phyloP scores from a whole-genome alignment of 192 early-diverging fungal genomes.

The Dimargaris verticillata region DNA sequence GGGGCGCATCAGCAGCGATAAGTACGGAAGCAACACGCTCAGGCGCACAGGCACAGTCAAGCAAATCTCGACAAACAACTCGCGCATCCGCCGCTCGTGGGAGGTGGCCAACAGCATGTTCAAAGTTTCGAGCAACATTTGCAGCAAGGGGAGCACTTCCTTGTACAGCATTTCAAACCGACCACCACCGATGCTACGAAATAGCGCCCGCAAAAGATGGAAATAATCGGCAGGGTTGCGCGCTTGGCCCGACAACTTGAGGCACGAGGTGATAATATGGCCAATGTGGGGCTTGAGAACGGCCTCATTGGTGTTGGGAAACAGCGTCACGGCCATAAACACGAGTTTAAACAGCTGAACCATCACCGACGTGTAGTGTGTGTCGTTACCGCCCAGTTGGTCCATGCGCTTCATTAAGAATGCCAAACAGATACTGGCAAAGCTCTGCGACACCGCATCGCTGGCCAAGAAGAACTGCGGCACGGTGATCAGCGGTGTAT shows the following conservation, averaged over 20 bases:
- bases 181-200: slow-evolving; percentile 92
- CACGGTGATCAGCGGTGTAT: slow-evolving; percentile 58
- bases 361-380: slow-evolving; percentile 49
- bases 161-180: slow-evolving; percentile 90
- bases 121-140: slow-evolving; percentile 79
- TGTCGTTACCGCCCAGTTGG: slow-evolving; percentile 49
- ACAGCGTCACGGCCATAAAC: slow-evolving; percentile 82
- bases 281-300: slow-evolving; percentile 87
- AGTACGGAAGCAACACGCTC: slow-evolving; percentile 79
- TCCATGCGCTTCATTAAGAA: slow-evolving; percentile 67
- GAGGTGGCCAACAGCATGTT: slow-evolving; percentile 67
- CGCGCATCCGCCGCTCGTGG: slow-evolving; percentile 68
- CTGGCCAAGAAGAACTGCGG: slow-evolving; percentile 78
- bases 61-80: slow-evolving; percentile 95
- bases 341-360: slow-evolving; percentile 84
- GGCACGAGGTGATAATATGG: slow-evolving; percentile 73
- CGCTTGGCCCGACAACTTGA: slow-evolving; percentile 68
- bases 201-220: slow-evolving; percentile 70
- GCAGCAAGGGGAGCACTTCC: slow-evolving; percentile 85
- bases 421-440: slow-evolving; percentile 58
- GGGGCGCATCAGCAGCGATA: slow-evolving; percentile 90
- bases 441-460: slow-evolving; percentile 57
- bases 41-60: slow-evolving; percentile 92
- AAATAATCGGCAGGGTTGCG: slow-evolving; percentile 87
- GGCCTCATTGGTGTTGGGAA: slow-evolving; percentile 79